A percentile compares a stretch with the other conserved stretches of the same genome.
Conservation (phyloP, 2,329 filamentous ascomycete genomes). For the Emydomyces testavorans region DNA sequence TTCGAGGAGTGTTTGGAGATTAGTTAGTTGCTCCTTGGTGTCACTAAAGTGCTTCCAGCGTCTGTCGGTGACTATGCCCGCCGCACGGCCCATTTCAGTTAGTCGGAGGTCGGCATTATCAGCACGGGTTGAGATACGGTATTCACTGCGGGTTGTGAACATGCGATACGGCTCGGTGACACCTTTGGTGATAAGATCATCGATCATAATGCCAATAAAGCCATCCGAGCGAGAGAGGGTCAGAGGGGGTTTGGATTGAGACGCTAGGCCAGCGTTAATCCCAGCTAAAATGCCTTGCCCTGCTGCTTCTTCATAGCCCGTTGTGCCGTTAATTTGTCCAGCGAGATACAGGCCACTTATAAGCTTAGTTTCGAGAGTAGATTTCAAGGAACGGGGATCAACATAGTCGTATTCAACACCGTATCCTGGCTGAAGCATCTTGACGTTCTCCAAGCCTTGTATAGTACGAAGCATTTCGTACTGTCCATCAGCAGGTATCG, state of each 20-base stretch:
- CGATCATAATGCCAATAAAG: constrained; percentile 98
- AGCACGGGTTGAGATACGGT: constrained; percentile 78
- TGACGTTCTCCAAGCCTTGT: constrained; percentile 73
- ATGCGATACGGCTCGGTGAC: constrained; percentile 96
- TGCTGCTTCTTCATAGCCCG: constrained; percentile 93
- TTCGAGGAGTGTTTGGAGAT: constrained; percentile 52
- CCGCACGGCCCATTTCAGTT: constrained; percentile 62
- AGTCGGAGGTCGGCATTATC: constrained; percentile 89
- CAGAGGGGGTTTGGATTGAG: constrained; percentile 53
- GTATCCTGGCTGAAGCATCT: constrained; percentile 89
- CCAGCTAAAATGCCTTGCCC: constrained; percentile 87
- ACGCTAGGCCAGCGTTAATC: constrained; percentile 80
- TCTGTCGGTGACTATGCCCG: constrained; percentile 64
- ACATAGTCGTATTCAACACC: constrained; percentile 99
- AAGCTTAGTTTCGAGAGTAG: constrained; percentile 87
- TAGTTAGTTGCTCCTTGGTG: constrained; percentile 54
- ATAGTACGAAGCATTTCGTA: constrained; percentile 76
- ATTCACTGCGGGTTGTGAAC: constrained; percentile 95
- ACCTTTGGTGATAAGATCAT: constrained; percentile 92
- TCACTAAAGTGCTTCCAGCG: constrained; percentile 63
- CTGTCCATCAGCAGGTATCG: constrained; percentile 78
- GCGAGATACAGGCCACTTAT: constrained; percentile 83
- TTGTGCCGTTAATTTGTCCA: constrained; percentile 96
- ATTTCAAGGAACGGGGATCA: constrained; percentile 73
- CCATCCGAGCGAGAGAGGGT: constrained; percentile 70